A percentile compares a stretch with the other conserved stretches of the same genome.
Evolutionary conservation across 2,329 filamentous ascomycete genomes (phyloP).

Genomic region (Aspergillus aculeatinus): DNA sequence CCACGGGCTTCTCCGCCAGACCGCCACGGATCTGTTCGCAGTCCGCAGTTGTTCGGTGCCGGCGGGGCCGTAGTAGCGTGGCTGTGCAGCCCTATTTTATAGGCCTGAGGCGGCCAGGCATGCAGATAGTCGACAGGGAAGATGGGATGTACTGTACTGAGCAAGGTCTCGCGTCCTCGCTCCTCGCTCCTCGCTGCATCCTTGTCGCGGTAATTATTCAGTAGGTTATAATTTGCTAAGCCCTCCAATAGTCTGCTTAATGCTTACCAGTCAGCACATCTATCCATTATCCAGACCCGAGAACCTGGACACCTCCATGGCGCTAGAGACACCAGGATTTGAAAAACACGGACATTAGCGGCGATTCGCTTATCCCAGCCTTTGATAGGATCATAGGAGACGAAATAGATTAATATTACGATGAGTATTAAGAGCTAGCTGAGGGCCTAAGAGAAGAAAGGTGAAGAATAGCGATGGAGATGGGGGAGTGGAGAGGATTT

Average conservation of each 20-base stretch:
- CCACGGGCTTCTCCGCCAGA: conserved; percentile 14
- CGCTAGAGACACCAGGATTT: conserved; percentile 10
- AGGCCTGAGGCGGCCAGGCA: conserved; percentile 7
- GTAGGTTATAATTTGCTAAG: background rate
- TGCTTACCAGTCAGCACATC: background rate
- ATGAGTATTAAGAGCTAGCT: background rate
- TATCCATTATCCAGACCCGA: conserved; percentile 9
- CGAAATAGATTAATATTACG: background rate
- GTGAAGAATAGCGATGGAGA: background rate
- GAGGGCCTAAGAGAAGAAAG: background rate
- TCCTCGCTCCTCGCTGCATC: background rate
- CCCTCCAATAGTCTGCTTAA: background rate
- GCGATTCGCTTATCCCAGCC: background rate
- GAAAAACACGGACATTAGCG: background rate
- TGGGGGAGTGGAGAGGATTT: background rate
- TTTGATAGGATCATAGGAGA: background rate
- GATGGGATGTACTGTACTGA: background rate
- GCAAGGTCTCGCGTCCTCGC: background rate
- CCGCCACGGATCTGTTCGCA: background rate
- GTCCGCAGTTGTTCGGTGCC: conserved; percentile 5
- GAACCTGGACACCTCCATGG: conserved; percentile 10
- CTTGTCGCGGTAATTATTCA: background rate
- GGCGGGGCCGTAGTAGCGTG: conserved; percentile 11
- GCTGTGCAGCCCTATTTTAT: conserved; percentile 14
- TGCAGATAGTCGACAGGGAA: background rate